Base-by-base conservation (phyloP, 2,329 filamentous ascomycete species). In the Orbilia ellipsospora region DNA sequence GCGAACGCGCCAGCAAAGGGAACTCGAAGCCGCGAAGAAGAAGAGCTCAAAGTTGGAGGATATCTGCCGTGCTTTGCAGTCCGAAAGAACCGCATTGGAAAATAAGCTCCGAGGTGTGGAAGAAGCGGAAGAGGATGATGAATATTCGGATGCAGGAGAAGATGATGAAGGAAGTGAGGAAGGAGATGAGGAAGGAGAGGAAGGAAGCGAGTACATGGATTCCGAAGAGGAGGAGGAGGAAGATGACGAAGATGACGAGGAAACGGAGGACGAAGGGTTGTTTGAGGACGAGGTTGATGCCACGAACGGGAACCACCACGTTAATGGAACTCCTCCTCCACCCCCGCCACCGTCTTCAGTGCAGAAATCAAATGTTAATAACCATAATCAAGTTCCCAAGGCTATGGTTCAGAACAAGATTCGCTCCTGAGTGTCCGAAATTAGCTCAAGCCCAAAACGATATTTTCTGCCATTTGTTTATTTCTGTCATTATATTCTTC, bases 61-160 rank as follows among this genome's bases (percentile, higher is more conserved):
- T 81, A 92, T 98, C 80, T 97, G 96, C 83, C 92, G 95, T 77
- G 92, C 93, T 80, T 97, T 98, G 93, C 94, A 98, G 83, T 92
- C 92, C 78, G 94, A 97, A 81, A 94, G 94, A 15, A 90, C 94
- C 74, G 93, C 93, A 66, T 87, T 89, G 63, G 86, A 88, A 2
- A 87, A 91, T 72, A 89, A 88, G 31, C 64, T 80, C 28, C 70
- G 85, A 88, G 83, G 87, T 85, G 67, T 86, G 85, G 77, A 88
- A 87, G 78, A 85, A 88, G 78, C 89, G n/a, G 72, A 87, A 81
- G 82, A 86, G 57, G 84, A 81, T 77, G 83, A 81, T 77, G 85
- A 83, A 80, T 84, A 80, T 60, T 86, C 87, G 48, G 86, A 87
- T 77, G 86, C 87, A 55, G 85, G 87, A 65, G 85, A 87, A 66